Base-by-base conservation (phyloP, 192 early-diverging fungal species). In the Neocallimastix lanati region DNA sequence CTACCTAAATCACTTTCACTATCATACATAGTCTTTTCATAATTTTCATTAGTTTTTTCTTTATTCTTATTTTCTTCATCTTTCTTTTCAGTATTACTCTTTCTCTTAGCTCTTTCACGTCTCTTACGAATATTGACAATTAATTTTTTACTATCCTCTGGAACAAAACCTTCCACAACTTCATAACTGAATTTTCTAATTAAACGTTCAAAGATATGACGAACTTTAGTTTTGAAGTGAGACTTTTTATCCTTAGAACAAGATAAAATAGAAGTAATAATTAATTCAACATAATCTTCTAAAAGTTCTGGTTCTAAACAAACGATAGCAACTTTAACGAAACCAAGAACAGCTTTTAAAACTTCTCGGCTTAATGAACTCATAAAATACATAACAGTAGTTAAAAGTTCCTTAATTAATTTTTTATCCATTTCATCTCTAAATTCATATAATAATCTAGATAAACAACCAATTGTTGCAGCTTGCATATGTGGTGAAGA, bases 361-460 rank as follows among this genome's bases (percentile, higher is more conserved):
- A 99, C 92, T 87, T 99, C 97, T 38, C 94, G 87, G 84, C 94
- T 95, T 29, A 87, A 90, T 40, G 92, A 90, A 27, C 86, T 87
- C 76, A 96, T 93, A 86, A 95, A 92, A 80, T 92, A 84, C 80
- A 96, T 84, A 77, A 96, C 90, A 12, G 94, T 95, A 76, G 85
- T 82, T 78, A 99, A 81, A 40, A 98, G 86, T 82, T 96, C 92
- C 14, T 91, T 87, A 5, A 92, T 80, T 82, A 94, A 85, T 13
- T 87, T 82, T 29, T 84, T 80, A 76, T 88, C 85, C 77, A 99
- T 80, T 77, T 90, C 87, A 80, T 88, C 88, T 88, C 76, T 88
- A 88, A 98, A 98, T 86, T 99, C 97, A 77, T 96, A 99, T 79
- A 98, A 80, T n/a, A 94, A 85, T 21, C 96, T 86, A 11, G 92